Evolutionary conservation across 2,329 filamentous ascomycete genomes (phyloP).

Genomic region (Paecilomyces dactylethromorphus): DNA sequence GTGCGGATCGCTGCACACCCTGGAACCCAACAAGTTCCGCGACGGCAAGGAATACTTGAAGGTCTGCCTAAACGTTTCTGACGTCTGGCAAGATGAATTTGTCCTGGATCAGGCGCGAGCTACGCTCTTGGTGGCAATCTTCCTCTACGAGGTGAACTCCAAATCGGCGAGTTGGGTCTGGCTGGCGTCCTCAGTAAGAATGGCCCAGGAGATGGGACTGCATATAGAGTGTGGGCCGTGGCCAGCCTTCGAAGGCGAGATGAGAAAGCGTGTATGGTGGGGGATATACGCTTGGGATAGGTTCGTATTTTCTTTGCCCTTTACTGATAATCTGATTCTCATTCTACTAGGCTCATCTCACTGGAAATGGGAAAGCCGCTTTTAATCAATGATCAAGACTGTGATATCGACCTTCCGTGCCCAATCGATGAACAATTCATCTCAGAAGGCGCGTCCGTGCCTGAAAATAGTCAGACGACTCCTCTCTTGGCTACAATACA

Average conservation of each 20-base stretch:
- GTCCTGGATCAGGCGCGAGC: slow-evolving; percentile 69
- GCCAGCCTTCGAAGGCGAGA: slow-evolving; percentile 72
- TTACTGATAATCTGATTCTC: slow-evolving; percentile 3
- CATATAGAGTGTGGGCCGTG: slow-evolving; percentile 69
- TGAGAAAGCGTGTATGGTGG: slow-evolving; percentile 89
- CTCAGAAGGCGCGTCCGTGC: slow-evolving; percentile 43
- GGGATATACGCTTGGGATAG: slow-evolving; percentile 85
- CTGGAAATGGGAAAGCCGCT: slow-evolving; percentile 75
- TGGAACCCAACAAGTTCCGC: slow-evolving; percentile 49
- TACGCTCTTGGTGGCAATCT: slow-evolving; percentile 68
- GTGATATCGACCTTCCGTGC: slow-evolving; percentile 73
- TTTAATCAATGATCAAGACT: slow-evolving; percentile 80
- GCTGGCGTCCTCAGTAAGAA: slow-evolving; percentile 71
- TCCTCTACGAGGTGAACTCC: slow-evolving; percentile 77
- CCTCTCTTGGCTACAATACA: slow-evolving; percentile 74
- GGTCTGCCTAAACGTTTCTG: slow-evolving; percentile 60
- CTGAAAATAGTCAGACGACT: slow-evolving; percentile 51
- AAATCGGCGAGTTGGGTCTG: slow-evolving; percentile 81
- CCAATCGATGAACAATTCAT: slow-evolving; percentile 67
- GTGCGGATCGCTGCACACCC: slow-evolving; percentile 68
- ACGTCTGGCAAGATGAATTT: slow-evolving; percentile 75
- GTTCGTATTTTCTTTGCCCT: slow-evolving; percentile 33
- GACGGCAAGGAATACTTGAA: slow-evolving; percentile 65
- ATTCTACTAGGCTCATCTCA: slow-evolving; percentile 54
- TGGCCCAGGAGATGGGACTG: slow-evolving; percentile 76